A percentile compares a stretch with the other conserved stretches of the same genome.
phyloP scores from a whole-genome alignment of 2,329 filamentous ascomycete genomes.

The Coniochaeta sp. region DNA sequence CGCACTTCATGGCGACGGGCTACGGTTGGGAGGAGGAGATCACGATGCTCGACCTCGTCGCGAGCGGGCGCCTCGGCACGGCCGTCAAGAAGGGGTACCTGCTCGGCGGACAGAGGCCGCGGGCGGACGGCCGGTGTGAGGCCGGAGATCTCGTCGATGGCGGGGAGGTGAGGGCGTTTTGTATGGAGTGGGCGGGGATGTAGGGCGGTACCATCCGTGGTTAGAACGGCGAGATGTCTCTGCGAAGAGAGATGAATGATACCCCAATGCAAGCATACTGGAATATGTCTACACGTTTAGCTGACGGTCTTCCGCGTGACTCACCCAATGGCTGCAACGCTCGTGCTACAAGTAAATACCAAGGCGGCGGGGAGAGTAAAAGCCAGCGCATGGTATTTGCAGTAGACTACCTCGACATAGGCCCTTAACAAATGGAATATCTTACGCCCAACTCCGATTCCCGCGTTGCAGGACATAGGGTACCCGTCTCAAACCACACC shows the following conservation, averaged over 20 bases:
- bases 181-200: slow-evolving; percentile 92
- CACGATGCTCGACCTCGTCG: slow-evolving; percentile 75
- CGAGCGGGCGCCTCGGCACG: slow-evolving; percentile 80
- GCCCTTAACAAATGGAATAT: background rate
- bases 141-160: slow-evolving; percentile 20
- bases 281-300: background rate
- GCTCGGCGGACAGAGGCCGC: slow-evolving; percentile 60
- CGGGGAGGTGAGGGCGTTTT: slow-evolving; percentile 61
- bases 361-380: too few relatives aligned
- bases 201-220: slow-evolving; percentile 32
- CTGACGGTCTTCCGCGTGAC: background rate
- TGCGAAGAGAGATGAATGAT: background rate
- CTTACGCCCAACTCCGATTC: background rate
- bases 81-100: slow-evolving; percentile 95
- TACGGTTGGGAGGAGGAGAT: slow-evolving; percentile 85
- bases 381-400: background rate
- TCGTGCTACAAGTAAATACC: too few relatives aligned
- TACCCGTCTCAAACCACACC: background rate
- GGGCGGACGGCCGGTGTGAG: slow-evolving; percentile 14
- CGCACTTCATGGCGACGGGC: slow-evolving; percentile 83
- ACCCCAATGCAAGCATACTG: background rate
- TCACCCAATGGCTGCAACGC: background rate
- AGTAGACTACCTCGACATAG: too few relatives aligned
- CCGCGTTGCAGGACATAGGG: background rate
- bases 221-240: background rate